Conservation (phyloP, 177 flowering plant species). For the Vitis hybrid region DNA sequence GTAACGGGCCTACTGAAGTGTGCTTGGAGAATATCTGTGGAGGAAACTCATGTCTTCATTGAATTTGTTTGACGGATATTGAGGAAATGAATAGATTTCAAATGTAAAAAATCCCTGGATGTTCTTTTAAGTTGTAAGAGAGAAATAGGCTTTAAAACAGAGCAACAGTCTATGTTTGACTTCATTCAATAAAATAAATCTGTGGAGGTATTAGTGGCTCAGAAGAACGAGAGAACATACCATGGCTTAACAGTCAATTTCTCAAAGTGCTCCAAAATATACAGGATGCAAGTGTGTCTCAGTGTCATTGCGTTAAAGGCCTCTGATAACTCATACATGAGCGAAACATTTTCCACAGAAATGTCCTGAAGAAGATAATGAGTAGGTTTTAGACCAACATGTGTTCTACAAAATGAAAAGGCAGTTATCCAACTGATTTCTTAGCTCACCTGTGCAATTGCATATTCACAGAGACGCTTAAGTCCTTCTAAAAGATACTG, state of each 20-base stretch:
- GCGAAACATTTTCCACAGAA: slow-evolving; percentile 64
- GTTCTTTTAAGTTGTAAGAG: no score
- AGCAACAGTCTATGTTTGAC: background rate
- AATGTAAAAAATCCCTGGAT: no score
- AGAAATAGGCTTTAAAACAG: background rate
- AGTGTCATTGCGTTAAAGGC: slow-evolving; percentile 75
- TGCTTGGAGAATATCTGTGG: no score
- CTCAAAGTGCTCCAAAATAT: slow-evolving; percentile 73
- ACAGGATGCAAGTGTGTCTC: slow-evolving; percentile 71
- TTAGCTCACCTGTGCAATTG: slow-evolving; percentile 83
- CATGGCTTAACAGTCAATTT: slow-evolving; percentile 63
- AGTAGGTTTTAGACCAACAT: no score
- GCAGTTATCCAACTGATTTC: background rate
- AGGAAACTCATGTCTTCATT: no score
- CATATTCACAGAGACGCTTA: slow-evolving; percentile 89
- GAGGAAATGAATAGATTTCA: no score
- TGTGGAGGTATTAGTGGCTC: background rate
- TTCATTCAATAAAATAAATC: background rate
- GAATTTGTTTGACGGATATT: no score
- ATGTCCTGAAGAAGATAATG: slow-evolving; percentile 44
- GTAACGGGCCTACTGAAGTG: no score
- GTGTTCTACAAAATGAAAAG: no score
- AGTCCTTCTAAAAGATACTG: slow-evolving; percentile 98
- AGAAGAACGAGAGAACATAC: slow-evolving; percentile 29
- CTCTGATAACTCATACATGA: slow-evolving; percentile 87